These are phyloP conservation scores for Colletotrichum sojae DNA, from an alignment of 2,329 filamentous ascomycete species.

Conservation along the genomic window DNA sequence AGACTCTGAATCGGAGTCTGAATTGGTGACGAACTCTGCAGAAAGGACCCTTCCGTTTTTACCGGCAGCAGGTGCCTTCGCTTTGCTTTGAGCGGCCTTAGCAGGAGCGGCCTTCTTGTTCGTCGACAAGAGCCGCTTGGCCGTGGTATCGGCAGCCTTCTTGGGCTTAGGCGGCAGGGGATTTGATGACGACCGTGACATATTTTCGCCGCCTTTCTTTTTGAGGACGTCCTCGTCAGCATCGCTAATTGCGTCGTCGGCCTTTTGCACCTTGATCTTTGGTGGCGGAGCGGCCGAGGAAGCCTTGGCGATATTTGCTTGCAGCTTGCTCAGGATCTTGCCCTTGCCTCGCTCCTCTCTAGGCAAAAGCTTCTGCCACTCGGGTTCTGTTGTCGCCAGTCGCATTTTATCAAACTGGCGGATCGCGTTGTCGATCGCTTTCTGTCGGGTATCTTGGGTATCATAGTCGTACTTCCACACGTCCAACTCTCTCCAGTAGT, in stretches of 20 bases:
- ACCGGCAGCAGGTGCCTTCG: slow-evolving; percentile 51
- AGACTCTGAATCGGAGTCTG: slow-evolving; percentile 70
- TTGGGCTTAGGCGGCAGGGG: slow-evolving; percentile 67
- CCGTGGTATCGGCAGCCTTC: slow-evolving; percentile 69
- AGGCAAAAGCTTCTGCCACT: slow-evolving; percentile 74
- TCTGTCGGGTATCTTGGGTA: slow-evolving; percentile 67
- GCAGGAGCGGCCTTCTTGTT: slow-evolving; percentile 48
- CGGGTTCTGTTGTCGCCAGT: slow-evolving; percentile 67
- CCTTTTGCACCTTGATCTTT: slow-evolving; percentile 65
- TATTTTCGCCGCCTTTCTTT: slow-evolving; percentile 57
- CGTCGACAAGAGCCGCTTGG: slow-evolving; percentile 65
- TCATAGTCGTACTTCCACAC: slow-evolving; percentile 74
- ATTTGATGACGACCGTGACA: slow-evolving; percentile 67
- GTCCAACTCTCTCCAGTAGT: slow-evolving; percentile 75
- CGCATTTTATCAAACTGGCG: slow-evolving; percentile 72
- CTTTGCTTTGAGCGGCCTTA: slow-evolving; percentile 57
- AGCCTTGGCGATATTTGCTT: slow-evolving; percentile 70
- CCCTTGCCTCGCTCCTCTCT: slow-evolving; percentile 71
- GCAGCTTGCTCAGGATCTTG: slow-evolving; percentile 73
- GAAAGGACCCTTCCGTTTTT: slow-evolving; percentile 65
- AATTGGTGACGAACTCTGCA: slow-evolving; percentile 70
- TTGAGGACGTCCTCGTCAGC: slow-evolving; percentile 52
- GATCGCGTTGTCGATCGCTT: slow-evolving; percentile 73
- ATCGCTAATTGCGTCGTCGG: slow-evolving; percentile 58
- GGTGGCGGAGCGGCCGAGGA: slow-evolving; percentile 58